Base-by-base conservation (phyloP, 2,329 filamentous ascomycete species). In the Arthrocladium fulminans region DNA sequence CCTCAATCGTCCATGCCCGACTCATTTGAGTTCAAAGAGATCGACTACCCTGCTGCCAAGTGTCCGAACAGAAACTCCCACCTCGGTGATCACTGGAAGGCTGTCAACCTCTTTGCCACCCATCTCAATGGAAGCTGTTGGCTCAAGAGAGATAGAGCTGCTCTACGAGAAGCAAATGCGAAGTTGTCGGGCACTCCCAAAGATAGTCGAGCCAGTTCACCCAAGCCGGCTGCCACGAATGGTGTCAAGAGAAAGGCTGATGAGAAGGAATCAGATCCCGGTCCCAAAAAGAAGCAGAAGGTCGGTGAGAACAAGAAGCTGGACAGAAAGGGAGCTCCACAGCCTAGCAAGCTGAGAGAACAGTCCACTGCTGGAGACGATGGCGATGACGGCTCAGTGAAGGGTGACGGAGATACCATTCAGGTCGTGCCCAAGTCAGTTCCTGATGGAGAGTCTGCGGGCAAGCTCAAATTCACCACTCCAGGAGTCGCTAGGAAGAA, bases 41-140 rank as follows among this genome's bases (percentile, higher is more conserved):
- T 59, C 44, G 55, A 57, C 44, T 57, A 51, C 40, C 57, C 57
- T 30, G 55, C 55, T 13, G 55, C 55, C 10, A 59, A 59, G 44
- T 59, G 57, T 34, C 57, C 57, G n/a, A 59, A 59, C 38, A 51
- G 56, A 17, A 54, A 57, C 19, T 59, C 56, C 20, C 56, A 57
- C 29, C 50, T 57, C 2, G 55, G 57, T 6, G 57, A 57, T 30
- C 57, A 59, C 30, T 59, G 57, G 57, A 59, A 59, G 43, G 55
- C 57, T n/a, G 57, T 59, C 54, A 59, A 59, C 42, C 50, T 57
- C 20, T 57, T 59, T 29, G 57, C 57, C 9, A 59, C 55, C 12
- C 57, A 59, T 46, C 37, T 59, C 34, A 57, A 59, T 30, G 56
- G 56, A 38, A 55, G 51, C 25, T 59, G 57, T 35, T 57, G 52